Conservation (phyloP, 768 basidiomycete genomes). For the Naganishia friedmannii region DNA sequence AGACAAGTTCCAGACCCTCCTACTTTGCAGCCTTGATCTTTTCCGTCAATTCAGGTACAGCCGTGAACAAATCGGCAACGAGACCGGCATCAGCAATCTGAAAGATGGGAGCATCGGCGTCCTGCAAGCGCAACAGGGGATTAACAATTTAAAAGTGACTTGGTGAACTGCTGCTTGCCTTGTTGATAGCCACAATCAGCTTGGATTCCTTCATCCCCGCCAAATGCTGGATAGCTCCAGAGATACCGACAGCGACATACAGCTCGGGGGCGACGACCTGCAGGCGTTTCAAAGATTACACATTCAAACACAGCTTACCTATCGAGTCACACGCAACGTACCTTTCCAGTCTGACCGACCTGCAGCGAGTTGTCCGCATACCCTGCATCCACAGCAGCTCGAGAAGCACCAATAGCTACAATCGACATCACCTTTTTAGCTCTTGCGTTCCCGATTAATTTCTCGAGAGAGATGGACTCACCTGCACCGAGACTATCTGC, state of each 20-base stretch:
- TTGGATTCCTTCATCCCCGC: conserved; percentile 99
- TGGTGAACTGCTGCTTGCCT: conserved; percentile 58
- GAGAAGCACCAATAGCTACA: conserved; percentile 86
- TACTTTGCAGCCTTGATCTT: conserved; percentile 64
- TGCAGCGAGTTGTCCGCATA: conserved; percentile 97
- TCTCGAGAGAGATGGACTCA: conserved; percentile 31
- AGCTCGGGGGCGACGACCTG: conserved; percentile 88
- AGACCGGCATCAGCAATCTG: conserved; percentile 95
- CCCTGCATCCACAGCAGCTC: conserved; percentile 96
- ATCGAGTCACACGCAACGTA: conserved; percentile 22
- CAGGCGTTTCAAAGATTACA: neutral
- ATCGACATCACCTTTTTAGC: neutral
- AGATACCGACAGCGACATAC: conserved; percentile 94
- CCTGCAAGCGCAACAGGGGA: conserved; percentile 56
- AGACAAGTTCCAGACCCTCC: too few relatives aligned
- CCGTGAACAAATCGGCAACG: conserved; percentile 88
- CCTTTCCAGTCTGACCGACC: conserved; percentile 98
- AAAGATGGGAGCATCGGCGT: conserved; percentile 97
- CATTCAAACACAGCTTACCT: neutral
- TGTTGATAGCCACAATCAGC: conserved; percentile 96
- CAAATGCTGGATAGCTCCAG: conserved; percentile 96
- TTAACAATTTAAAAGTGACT: neutral
- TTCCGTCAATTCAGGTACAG: conserved; percentile 82
- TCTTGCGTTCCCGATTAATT: too few relatives aligned
- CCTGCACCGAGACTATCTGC: conserved; percentile 84